Conservation (phyloP, 805 yeast genomes). For the Monosporozyma servazzii region DNA sequence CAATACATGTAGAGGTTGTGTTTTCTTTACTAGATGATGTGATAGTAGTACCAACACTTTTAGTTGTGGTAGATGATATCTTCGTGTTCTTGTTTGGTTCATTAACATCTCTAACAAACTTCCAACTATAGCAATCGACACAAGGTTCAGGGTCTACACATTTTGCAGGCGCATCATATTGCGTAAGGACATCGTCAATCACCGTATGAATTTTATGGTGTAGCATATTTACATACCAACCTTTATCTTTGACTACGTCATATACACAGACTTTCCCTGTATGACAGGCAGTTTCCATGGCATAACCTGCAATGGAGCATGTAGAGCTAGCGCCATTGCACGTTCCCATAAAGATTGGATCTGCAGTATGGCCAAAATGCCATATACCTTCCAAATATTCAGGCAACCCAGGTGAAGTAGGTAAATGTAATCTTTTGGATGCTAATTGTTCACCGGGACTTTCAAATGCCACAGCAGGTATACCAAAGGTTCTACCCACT, state of each 20-base stretch:
- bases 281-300: constrained; percentile 94
- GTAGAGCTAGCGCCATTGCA: constrained; percentile 89
- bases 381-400: constrained; percentile 70
- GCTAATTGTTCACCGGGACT: constrained; percentile 91
- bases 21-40: constrained; percentile 16
- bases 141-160: constrained; percentile 77
- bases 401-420: constrained; percentile 87
- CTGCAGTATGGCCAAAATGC: constrained; percentile 96
- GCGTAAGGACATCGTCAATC: constrained; percentile 65
- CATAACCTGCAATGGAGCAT: constrained; percentile 89
- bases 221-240: constrained; percentile 82
- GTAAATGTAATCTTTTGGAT: constrained; percentile 74
- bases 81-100: constrained; percentile 8
- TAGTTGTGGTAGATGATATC: constrained; percentile 4
- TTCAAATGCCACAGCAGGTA: constrained; percentile 84
- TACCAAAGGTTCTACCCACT: constrained; percentile 79
- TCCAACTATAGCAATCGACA: constrained; percentile 86
- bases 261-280: constrained; percentile 80
- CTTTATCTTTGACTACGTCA: constrained; percentile 80
- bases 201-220: constrained; percentile 89
- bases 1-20: constrained; percentile 23
- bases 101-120: constrained; percentile 34
- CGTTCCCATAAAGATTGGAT: constrained; percentile 92
- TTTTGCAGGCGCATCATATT: constrained; percentile 66
- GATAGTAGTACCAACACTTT: constrained; percentile 10